A percentile compares a stretch with the other conserved stretches of the same genome.
These are phyloP conservation scores for Solanum verrucosum DNA, from an alignment of 257 asterid genomes.

Conservation along the genomic window DNA sequence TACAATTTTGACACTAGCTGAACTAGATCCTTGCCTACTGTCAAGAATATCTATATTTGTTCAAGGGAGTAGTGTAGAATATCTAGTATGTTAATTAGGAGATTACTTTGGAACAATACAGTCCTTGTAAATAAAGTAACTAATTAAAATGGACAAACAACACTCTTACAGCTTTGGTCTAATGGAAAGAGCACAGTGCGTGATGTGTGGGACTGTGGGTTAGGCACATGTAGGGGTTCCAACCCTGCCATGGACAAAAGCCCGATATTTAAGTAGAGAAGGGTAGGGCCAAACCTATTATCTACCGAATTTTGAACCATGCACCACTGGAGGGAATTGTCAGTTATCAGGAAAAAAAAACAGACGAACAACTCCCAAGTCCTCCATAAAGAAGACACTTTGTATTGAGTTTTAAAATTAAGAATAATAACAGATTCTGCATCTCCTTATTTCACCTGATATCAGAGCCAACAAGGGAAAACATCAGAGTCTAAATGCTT, in stretches of 20 bases:
- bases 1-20: background rate
- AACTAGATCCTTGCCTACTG: background rate
- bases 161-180: background rate
- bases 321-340: background rate
- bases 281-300: background rate
- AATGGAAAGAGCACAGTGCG: background rate
- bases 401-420: background rate
- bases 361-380: background rate
- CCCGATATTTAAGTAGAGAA: background rate
- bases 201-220: background rate
- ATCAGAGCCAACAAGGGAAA: background rate
- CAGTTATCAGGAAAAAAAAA: background rate
- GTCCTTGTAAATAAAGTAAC: background rate
- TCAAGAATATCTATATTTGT: background rate
- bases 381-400: background rate
- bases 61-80: background rate
- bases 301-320: background rate
- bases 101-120: background rate
- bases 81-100: background rate
- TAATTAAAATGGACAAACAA: background rate
- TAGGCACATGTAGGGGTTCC: background rate
- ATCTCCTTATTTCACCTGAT: background rate
- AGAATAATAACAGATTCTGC: background rate
- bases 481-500: background rate
- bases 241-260: background rate